These are phyloP conservation scores for Arthromyces matolae DNA, from an alignment of 768 basidiomycete species.

Conservation along the genomic window DNA sequence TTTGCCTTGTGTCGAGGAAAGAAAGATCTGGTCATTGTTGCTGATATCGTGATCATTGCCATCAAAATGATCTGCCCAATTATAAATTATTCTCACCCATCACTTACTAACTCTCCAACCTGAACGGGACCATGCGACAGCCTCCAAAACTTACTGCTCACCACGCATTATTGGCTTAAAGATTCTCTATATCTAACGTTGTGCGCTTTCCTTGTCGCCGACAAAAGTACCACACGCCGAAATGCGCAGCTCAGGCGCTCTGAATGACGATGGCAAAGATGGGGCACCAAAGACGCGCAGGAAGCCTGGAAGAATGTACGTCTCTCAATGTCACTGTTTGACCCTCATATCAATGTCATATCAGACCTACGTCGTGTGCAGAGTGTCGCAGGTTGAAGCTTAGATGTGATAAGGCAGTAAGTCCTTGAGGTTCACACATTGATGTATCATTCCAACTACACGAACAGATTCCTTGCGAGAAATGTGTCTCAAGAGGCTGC, in stretches of 20 bases:
- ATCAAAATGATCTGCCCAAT: too few species aligned
- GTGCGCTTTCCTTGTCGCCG: too few species aligned
- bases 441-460: neutral
- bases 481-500: constrained; percentile 72
- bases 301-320: constrained; percentile 44
- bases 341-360: neutral
- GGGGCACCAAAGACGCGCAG: constrained; percentile 27
- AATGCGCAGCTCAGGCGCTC: constrained; percentile 1
- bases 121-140: too few species aligned
- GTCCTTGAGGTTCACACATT: constrained; percentile 6
- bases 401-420: constrained; percentile 61
- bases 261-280: constrained; percentile 12
- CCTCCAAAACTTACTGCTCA: too few species aligned
- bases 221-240: neutral
- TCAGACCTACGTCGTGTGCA: constrained; percentile 47
- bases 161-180: too few species aligned
- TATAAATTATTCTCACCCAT: too few species aligned
- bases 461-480: constrained; percentile 72
- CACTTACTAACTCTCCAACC: too few species aligned
- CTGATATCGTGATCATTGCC: too few species aligned
- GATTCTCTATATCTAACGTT: too few species aligned
- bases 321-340: constrained; percentile 10
- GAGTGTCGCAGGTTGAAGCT: constrained; percentile 61
- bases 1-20: too few species aligned
- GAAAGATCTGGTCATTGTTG: too few species aligned